Evolutionary conservation across 2,329 filamentous ascomycete species (phyloP), one percentile per base, ranked within the genome.

Genomic region (Helotiales sp.): DNA sequence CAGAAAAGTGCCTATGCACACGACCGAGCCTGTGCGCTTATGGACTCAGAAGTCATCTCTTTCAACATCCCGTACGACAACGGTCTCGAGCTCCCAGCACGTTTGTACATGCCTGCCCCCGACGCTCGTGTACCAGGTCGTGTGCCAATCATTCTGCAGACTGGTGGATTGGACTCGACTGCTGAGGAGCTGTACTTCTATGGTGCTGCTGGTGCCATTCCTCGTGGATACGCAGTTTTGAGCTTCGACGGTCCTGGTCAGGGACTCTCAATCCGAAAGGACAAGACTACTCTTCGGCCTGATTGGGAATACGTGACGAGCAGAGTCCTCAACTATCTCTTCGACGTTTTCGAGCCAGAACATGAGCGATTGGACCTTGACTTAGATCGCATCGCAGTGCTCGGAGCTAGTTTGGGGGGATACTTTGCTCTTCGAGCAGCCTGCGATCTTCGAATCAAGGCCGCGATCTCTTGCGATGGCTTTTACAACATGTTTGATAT

Each of bases 401-500:
- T 63, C 2, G 68, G 54, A 58, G 69, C 72, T 0, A 73, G 73
- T 2, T 68, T 79, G 61, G 78, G 79, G 2, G 79, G 73, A 0
- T 81, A 80, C 60, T 75, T 73, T 48, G 75, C 78, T 1, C 69
- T 81, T 6, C 74, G 79, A 0, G 74, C 66, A 1, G 75, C 74
- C 0, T 62, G 66, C 0, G 77, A 80, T 62, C 57, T 70, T 0
- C 73, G 78, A 0, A 67, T 80, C 69, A 75, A 73, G 55, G 79
- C 77, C 0, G 78, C 74, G 57, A 66, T 80, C 4, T 62, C 71
- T 5, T 64, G 75, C 17, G 75, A 77, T 52, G 62, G 64, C 1
- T 69, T 74, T 46, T 76, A 73, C 65, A 66, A 68, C 60, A 57
- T 76, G 58, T 73, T 63, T 55, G 69, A 71, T 48, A 57, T 74